phyloP scores from a whole-genome alignment of 371 early-diverging fungal genomes.

The Mortierella sp. region DNA sequence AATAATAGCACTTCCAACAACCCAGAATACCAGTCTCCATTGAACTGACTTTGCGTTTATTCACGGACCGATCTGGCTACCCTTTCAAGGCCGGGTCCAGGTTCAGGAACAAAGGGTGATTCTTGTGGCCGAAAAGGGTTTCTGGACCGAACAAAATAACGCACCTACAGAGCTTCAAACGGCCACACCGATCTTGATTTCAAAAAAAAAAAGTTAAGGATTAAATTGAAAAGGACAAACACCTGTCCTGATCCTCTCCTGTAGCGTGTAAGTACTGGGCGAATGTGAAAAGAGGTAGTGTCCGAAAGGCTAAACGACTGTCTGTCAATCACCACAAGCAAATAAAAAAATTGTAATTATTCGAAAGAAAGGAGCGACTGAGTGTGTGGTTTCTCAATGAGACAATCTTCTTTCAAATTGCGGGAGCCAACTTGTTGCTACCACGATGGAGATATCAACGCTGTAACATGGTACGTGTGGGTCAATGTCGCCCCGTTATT shows the following conservation, averaged over 20 bases:
- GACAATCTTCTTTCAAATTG: not conserved
- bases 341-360: not conserved
- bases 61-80: constrained; percentile 4
- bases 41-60: not conserved
- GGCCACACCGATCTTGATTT: not conserved
- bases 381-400: not conserved
- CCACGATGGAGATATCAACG: not conserved
- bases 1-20: not conserved
- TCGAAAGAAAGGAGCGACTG: not conserved
- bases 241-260: too few species aligned
- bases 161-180: not conserved
- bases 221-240: not conserved
- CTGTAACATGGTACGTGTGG: not conserved
- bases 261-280: not conserved
- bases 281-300: not conserved
- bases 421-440: not conserved
- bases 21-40: not conserved
- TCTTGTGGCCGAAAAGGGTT: not conserved
- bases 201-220: not conserved
- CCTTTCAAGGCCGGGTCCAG: not conserved
- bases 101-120: not conserved
- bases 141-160: not conserved
- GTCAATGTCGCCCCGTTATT: not conserved
- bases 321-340: not conserved
- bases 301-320: not conserved